A percentile compares a stretch with the other conserved stretches of the same genome.
phyloP scores from a whole-genome alignment of 495 filamentous ascomycete species.

The Letharia columbiana region DNA sequence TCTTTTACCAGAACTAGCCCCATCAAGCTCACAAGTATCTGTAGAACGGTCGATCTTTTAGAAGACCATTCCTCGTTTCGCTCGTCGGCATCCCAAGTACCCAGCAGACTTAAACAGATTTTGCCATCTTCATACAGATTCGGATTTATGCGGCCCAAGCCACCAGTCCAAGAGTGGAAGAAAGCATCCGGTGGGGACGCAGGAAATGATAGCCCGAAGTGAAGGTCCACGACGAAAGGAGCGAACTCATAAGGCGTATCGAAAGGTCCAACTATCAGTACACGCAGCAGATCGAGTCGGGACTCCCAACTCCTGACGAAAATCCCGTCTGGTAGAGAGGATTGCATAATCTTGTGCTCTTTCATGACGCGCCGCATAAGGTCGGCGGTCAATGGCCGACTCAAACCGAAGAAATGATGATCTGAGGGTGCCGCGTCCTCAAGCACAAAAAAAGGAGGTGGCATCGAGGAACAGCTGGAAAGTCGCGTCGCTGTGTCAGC shows the following conservation, averaged over 20 bases:
- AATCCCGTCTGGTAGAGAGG: slow-evolving; percentile 47
- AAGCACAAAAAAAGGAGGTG: slow-evolving; percentile 29
- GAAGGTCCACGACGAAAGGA: slow-evolving; percentile 52
- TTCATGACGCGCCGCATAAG: slow-evolving; percentile 43
- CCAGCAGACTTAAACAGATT: slow-evolving; percentile 52
- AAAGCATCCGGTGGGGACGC: slow-evolving; percentile 38
- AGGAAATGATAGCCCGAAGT: slow-evolving; percentile 42
- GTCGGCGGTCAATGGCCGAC: slow-evolving; percentile 15
- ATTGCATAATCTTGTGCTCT: slow-evolving; percentile 49
- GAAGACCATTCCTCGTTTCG: slow-evolving; percentile 47
- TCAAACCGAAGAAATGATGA: slow-evolving; percentile 38
- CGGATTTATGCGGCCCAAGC: slow-evolving; percentile 48
- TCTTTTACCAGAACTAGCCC: slow-evolving; percentile 51
- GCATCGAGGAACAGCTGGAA: slow-evolving; percentile 4
- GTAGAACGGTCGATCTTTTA: slow-evolving; percentile 44
- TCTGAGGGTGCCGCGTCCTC: slow-evolving; percentile 37
- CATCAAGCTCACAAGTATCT: slow-evolving; percentile 52
- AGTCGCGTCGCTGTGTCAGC: background rate
- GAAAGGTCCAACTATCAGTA: slow-evolving; percentile 49
- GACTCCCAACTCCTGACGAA: slow-evolving; percentile 53
- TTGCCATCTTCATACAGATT: slow-evolving; percentile 57
- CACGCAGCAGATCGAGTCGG: slow-evolving; percentile 48
- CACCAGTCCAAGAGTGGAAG: slow-evolving; percentile 52
- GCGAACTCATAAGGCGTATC: slow-evolving; percentile 55
- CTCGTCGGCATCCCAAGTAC: slow-evolving; percentile 49